Evolutionary conservation across 2,329 filamentous ascomycete genomes (phyloP).

Genomic region (Colletotrichum sublineola): DNA sequence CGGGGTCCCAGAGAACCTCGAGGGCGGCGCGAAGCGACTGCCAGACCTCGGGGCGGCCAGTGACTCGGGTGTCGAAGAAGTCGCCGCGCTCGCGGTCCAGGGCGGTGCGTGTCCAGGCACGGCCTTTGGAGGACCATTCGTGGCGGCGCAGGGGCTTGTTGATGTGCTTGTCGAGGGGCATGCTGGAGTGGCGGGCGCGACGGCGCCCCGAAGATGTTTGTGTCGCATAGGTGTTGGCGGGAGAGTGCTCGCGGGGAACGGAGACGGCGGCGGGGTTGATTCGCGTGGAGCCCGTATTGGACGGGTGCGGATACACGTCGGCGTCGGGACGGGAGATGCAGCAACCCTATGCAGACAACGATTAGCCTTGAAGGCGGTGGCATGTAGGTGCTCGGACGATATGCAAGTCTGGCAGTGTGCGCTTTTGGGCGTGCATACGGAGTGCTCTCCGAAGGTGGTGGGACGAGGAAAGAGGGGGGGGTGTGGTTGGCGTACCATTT

Average conservation of each 20-base stretch:
- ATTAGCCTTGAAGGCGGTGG: conserved; percentile 5
- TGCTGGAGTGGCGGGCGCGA: conserved; percentile 52
- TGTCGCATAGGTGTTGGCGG: conserved; percentile 35
- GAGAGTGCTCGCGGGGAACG: conserved; percentile 44
- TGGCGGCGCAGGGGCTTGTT: conserved; percentile 77
- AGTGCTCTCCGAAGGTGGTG: not conserved
- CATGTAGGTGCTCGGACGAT: not conserved
- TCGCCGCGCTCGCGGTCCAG: conserved; percentile 80
- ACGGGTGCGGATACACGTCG: conserved; percentile 66
- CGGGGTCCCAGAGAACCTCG: conserved; percentile 74
- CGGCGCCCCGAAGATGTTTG: conserved; percentile 45
- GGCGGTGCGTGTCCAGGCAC: conserved; percentile 76
- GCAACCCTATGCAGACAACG: conserved; percentile 64
- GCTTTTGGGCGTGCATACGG: not conserved
- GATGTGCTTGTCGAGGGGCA: conserved; percentile 73
- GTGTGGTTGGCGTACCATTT: conserved; percentile 21
- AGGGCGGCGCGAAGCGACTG: conserved; percentile 77
- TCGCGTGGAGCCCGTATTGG: conserved; percentile 63
- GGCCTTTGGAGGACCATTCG: conserved; percentile 73
- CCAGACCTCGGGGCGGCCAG: conserved; percentile 84
- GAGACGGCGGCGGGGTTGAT: conserved; percentile 58
- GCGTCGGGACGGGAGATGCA: conserved; percentile 67
- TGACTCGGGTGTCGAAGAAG: conserved; percentile 92
- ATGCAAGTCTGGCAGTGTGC: not conserved
- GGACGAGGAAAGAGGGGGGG: not conserved